These are phyloP conservation scores for Pythium scleroteichum DNA, from an alignment of 352 stramenopile genomes.

Conservation along the genomic window DNA sequence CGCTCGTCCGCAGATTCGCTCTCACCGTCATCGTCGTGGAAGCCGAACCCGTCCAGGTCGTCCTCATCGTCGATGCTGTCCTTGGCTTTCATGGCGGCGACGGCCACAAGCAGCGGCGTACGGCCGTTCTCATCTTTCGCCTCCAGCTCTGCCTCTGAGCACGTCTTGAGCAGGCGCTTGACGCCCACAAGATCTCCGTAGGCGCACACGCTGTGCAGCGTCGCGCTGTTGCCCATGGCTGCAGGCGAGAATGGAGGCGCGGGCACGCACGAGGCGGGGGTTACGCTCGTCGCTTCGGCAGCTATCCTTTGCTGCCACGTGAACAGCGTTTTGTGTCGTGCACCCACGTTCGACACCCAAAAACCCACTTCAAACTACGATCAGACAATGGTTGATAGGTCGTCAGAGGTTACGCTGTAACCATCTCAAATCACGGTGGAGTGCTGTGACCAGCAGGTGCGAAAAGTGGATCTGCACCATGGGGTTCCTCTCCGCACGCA, in stretches of 20 bases:
- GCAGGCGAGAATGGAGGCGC: not conserved
- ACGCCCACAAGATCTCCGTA: slow-evolving; percentile 66
- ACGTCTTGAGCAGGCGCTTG: slow-evolving; percentile 58
- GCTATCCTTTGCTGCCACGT: slow-evolving; percentile 21
- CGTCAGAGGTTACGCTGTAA: not conserved
- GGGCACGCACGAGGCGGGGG: not conserved
- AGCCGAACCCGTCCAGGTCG: slow-evolving; percentile 46
- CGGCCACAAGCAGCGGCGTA: slow-evolving; percentile 77
- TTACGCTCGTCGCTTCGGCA: slow-evolving; percentile 10
- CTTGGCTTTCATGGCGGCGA: slow-evolving; percentile 56
- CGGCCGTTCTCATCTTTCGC: slow-evolving; percentile 67
- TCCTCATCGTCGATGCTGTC: slow-evolving; percentile 38
- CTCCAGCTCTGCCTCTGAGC: slow-evolving; percentile 67
- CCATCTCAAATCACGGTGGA: not conserved
- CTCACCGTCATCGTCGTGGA: slow-evolving; percentile 36
- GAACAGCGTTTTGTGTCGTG: not conserved
- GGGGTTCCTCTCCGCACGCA: not conserved
- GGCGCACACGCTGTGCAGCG: slow-evolving; percentile 80
- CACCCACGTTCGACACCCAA: slow-evolving; percentile 14
- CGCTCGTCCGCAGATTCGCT: slow-evolving; percentile 29
- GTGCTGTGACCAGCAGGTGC: not conserved
- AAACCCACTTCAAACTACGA: slow-evolving; percentile 20
- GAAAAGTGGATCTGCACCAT: slow-evolving; percentile 3
- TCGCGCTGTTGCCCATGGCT: slow-evolving; percentile 80
- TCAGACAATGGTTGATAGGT: slow-evolving; percentile 11